Evolutionary conservation across 352 stramenopile species (phyloP).

Genomic region (Phytophthora pistaciae): DNA sequence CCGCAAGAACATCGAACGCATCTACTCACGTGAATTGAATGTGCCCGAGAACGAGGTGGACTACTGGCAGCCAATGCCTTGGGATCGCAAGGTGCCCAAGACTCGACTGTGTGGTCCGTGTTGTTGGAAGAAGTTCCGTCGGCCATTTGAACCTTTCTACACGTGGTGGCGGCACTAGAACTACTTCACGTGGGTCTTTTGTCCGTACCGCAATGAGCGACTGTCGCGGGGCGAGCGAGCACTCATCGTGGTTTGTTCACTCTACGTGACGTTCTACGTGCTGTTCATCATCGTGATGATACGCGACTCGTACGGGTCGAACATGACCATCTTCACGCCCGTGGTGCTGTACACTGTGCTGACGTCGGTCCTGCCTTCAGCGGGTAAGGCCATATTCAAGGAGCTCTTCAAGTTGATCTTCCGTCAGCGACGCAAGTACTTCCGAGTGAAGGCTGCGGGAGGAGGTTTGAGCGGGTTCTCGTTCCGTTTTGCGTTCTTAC

Average conservation of each 20-base stretch:
- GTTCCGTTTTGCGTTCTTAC: conserved; percentile 64
- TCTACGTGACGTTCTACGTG: conserved; percentile 84
- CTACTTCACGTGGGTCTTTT: conserved; percentile 84
- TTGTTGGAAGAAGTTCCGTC: conserved; percentile 75
- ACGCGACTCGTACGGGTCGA: conserved; percentile 44
- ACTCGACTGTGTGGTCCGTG: conserved; percentile 65
- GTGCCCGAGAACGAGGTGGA: conserved; percentile 73
- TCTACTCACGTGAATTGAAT: conserved; percentile 60
- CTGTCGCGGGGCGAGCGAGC: conserved; percentile 61
- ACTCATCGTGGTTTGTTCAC: conserved; percentile 71
- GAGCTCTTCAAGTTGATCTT: conserved; percentile 86
- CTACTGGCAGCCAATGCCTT: conserved; percentile 78
- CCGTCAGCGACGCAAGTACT: conserved; percentile 73
- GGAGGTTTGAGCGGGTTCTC: conserved; percentile 58
- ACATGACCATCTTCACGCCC: conserved; percentile 49
- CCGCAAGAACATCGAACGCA: conserved; percentile 65
- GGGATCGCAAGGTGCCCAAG: conserved; percentile 79
- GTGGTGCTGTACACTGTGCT: conserved; percentile 66
- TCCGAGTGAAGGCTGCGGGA: conserved; percentile 54
- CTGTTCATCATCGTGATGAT: conserved; percentile 77
- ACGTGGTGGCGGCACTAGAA: conserved; percentile 84
- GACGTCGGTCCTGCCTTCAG: conserved; percentile 56
- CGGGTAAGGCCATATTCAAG: conserved; percentile 79
- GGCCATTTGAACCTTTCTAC: conserved; percentile 73
- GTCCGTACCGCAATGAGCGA: conserved; percentile 71